A percentile compares a stretch with the other conserved stretches of the same genome.
Conservation (phyloP, 768 basidiomycete genomes). For the Baorangia bicolor region DNA sequence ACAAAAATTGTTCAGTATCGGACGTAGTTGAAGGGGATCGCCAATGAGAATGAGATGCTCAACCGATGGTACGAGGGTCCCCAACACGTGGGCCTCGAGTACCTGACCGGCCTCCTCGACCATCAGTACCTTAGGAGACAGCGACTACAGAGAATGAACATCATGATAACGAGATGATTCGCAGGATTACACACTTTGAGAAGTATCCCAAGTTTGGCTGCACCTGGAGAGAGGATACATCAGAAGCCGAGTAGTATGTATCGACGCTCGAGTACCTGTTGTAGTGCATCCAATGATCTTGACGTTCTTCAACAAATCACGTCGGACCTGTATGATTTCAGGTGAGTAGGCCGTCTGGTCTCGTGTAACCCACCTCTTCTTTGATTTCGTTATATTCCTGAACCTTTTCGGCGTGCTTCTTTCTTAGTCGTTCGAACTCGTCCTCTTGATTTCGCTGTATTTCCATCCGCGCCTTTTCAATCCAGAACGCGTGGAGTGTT, state of each 20-base stretch:
- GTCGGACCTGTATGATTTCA: constrained; percentile 43
- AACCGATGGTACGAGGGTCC: constrained; percentile 59
- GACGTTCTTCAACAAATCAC: constrained; percentile 48
- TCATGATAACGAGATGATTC: neutral
- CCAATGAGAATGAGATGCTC: constrained; percentile 81
- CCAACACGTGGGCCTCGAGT: constrained; percentile 72
- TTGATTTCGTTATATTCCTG: constrained; percentile 39
- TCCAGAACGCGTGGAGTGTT: constrained; percentile 47
- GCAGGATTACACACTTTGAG: constrained; percentile 42
- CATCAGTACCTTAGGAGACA: constrained; percentile 59
- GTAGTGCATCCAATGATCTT: constrained; percentile 78
- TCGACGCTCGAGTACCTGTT: constrained; percentile 45
- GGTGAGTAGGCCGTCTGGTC: neutral
- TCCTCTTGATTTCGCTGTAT: constrained; percentile 30
- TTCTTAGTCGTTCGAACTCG: constrained; percentile 45
- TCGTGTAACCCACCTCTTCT: constrained; percentile 48
- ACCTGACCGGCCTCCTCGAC: constrained; percentile 86
- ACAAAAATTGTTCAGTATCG: constrained; percentile 64
- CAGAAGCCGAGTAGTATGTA: neutral
- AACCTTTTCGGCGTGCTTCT: constrained; percentile 41
- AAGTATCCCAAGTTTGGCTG: constrained; percentile 60
- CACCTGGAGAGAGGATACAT: constrained; percentile 41
- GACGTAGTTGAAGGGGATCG: constrained; percentile 74
- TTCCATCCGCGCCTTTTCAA: constrained; percentile 36
- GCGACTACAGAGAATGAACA: constrained; percentile 37